A percentile compares a stretch with the other conserved stretches of the same genome.
Evolutionary conservation across 1,284 basidiomycete species (phyloP).

Genomic region (Melampsora americana): DNA sequence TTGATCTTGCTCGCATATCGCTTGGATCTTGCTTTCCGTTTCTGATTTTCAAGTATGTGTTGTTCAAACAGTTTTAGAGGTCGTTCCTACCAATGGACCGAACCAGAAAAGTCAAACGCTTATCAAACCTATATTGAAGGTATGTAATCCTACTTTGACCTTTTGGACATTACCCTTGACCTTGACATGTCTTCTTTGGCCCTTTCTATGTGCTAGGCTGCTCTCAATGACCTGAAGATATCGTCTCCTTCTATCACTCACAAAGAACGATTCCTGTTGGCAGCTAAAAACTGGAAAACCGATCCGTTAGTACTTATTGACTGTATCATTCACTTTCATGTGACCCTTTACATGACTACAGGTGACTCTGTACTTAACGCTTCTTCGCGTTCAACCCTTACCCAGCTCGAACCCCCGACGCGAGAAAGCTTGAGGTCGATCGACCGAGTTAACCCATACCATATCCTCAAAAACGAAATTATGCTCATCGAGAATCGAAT

Average conservation of each 20-base stretch:
- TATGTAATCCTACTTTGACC: not conserved
- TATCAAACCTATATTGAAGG: not conserved
- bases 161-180: not conserved
- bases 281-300: not conserved
- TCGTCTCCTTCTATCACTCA: not conserved
- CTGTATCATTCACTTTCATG: no score
- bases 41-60: not conserved
- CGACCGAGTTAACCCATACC: no score
- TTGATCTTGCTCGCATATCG: not conserved
- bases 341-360: no score
- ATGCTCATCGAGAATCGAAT: not conserved
- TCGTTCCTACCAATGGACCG: not conserved
- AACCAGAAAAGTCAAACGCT: not conserved
- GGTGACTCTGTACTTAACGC: no score
- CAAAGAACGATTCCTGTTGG: conserved; percentile 3
- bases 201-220: not conserved
- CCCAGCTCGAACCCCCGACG: not conserved
- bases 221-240: not conserved
- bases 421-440: not conserved
- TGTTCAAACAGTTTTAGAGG: not conserved
- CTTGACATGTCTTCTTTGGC: not conserved
- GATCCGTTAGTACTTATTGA: not conserved
- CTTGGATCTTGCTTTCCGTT: not conserved
- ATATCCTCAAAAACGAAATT: not conserved
- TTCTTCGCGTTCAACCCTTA: no score